Percentiles rank a stretch among this genome's conserved stretches.
These are phyloP conservation scores for Coemansia sp. DNA, from an alignment of 192 early-diverging fungal species.

Conservation along the genomic window DNA sequence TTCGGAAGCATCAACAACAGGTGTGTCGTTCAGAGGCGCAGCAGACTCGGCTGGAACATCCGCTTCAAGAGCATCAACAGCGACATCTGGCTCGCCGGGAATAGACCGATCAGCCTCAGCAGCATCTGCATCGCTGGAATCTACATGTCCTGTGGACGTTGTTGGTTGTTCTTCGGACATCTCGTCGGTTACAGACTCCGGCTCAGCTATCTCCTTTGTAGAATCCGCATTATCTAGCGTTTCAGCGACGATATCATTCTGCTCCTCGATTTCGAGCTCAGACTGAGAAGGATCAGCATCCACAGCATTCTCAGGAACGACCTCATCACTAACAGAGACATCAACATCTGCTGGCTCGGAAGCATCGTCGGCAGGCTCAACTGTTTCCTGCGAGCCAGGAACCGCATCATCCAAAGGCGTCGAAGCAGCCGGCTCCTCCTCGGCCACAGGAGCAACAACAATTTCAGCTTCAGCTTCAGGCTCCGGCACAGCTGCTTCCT, in stretches of 20 bases:
- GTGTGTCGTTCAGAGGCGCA: not conserved
- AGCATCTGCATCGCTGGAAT: not conserved
- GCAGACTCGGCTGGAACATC: conserved; percentile 1
- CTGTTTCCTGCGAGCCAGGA: not conserved
- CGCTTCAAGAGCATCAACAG: not conserved
- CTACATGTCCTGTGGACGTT: not conserved
- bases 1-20: not conserved
- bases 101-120: not conserved
- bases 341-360: not conserved
- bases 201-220: not conserved
- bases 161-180: not conserved
- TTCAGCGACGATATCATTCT: not conserved
- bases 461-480: not conserved
- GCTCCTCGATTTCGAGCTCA: not conserved
- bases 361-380: not conserved
- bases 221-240: not conserved
- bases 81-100: not conserved
- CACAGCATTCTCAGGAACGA: not conserved
- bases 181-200: not conserved
- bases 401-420: not conserved
- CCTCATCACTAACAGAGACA: not conserved
- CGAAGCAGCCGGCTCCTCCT: not conserved
- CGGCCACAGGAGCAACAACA: not conserved
- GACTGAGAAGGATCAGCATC: not conserved
- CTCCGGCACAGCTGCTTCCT: conserved; percentile 5